Conservation (phyloP, 2,329 filamentous ascomycete genomes). For the Neofusicoccum kwambonambiense region DNA sequence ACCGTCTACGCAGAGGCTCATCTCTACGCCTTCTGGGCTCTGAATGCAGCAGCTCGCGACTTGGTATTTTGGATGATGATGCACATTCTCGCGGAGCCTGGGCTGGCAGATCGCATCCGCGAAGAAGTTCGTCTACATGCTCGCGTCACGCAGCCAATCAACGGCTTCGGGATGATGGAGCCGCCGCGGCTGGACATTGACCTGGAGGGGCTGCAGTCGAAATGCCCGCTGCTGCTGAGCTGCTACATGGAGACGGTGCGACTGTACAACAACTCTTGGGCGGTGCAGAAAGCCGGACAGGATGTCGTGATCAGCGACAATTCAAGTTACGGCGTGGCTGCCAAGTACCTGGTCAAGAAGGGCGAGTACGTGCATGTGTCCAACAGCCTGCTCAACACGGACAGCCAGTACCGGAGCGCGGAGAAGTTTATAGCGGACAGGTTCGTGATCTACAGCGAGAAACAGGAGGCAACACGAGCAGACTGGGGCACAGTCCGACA, state of each 20-base stretch:
- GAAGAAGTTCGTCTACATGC: slow-evolving; percentile 35
- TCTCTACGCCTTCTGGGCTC: slow-evolving; percentile 54
- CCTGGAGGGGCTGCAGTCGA: slow-evolving; percentile 30
- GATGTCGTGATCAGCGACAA: slow-evolving; percentile 38
- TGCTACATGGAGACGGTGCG: slow-evolving; percentile 39
- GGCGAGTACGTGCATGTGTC: slow-evolving; percentile 38
- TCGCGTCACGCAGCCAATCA: slow-evolving; percentile 27
- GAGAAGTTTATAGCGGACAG: slow-evolving; percentile 24
- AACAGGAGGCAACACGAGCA: slow-evolving; percentile 23
- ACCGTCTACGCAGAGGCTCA: slow-evolving; percentile 38
- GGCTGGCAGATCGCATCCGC: slow-evolving; percentile 30
- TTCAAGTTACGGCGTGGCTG: slow-evolving; percentile 18
- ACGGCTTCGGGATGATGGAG: slow-evolving; percentile 33
- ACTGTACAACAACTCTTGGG: slow-evolving; percentile 37
- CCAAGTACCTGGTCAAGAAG: slow-evolving; percentile 32
- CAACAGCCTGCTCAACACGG: slow-evolving; percentile 37
- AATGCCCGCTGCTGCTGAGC: slow-evolving; percentile 38
- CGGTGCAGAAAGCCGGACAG: slow-evolving; percentile 33
- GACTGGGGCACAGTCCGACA: slow-evolving; percentile 16
- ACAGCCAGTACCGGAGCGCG: slow-evolving; percentile 20
- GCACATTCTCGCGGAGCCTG: slow-evolving; percentile 29
- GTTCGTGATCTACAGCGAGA: slow-evolving; percentile 32
- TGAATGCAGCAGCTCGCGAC: slow-evolving; percentile 49
- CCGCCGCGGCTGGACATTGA: slow-evolving; percentile 33
- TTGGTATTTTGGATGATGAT: slow-evolving; percentile 43